Evolutionary conservation across 1,139 yeast species (phyloP).

Genomic region (Diutina ranongensis): DNA sequence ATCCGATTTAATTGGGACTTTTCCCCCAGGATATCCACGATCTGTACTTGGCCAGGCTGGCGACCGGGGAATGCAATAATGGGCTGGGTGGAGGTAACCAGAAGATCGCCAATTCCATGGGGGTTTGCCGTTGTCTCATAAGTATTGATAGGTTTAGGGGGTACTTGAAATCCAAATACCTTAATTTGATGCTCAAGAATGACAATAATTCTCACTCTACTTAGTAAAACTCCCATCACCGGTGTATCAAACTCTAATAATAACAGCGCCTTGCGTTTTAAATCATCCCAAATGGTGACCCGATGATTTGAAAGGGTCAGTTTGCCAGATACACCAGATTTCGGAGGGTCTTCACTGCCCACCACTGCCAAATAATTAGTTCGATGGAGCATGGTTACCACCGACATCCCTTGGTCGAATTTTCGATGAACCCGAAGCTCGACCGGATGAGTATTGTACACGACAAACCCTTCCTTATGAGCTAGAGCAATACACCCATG

Average conservation of each 20-base stretch:
- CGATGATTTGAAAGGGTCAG: conserved; percentile 74
- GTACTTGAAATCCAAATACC: conserved; percentile 71
- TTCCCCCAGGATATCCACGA: conserved; percentile 56
- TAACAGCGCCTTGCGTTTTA: conserved; percentile 66
- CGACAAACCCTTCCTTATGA: conserved; percentile 71
- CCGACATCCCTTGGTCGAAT: conserved; percentile 38
- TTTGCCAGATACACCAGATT: conserved; percentile 36
- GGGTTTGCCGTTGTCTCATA: conserved; percentile 67
- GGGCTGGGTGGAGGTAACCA: conserved; percentile 25
- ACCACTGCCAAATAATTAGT: conserved; percentile 83
- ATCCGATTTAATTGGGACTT: conserved; percentile 58
- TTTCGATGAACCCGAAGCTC: conserved; percentile 64
- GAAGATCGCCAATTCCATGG: conserved; percentile 57
- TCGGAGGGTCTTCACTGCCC: conserved; percentile 44
- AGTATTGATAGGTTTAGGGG: conserved; percentile 57
- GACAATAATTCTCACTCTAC: conserved; percentile 65
- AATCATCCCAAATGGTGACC: conserved; percentile 82
- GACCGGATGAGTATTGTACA: conserved; percentile 82
- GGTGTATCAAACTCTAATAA: conserved; percentile 66
- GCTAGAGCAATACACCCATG: conserved; percentile 84
- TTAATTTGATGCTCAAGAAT: conserved; percentile 56
- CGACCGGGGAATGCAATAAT: conserved; percentile 67
- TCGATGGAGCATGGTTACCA: conserved; percentile 72
- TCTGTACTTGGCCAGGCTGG: conserved; percentile 63
- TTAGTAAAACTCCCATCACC: conserved; percentile 59